Percentiles rank a stretch among this genome's conserved stretches.
Conservation (phyloP, 2,329 filamentous ascomycete species). For the Verticillium longisporum region DNA sequence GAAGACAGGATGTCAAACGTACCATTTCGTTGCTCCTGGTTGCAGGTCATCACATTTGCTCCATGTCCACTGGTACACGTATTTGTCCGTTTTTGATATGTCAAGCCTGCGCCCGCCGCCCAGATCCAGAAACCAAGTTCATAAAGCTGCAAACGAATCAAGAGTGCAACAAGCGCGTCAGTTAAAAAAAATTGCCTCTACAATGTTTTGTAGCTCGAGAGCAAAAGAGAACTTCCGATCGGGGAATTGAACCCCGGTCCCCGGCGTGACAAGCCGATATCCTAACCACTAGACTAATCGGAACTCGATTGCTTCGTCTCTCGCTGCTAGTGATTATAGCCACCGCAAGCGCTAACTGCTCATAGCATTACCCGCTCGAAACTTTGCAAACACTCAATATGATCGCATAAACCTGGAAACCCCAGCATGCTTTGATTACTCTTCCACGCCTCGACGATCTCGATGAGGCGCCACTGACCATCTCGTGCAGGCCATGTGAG, state of each 20-base stretch:
- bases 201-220: not conserved
- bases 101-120: no score
- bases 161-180: no score
- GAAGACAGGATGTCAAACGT: not conserved
- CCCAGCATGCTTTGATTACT: not conserved
- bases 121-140: no score
- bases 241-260: constrained; percentile 1
- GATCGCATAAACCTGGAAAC: not conserved
- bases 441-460: not conserved
- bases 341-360: no score
- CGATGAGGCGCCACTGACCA: not conserved
- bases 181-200: no score
- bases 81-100: not conserved
- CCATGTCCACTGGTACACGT: no score
- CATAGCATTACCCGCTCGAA: no score
- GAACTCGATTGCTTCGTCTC: not conserved
- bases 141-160: no score
- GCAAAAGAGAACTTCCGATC: not conserved
- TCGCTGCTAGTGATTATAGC: not conserved
- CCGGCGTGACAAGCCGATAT: constrained; percentile 1
- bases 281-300: constrained; percentile 1
- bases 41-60: no score
- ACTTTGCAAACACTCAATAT: no score
- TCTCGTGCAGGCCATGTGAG: not conserved
- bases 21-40: no score